Conservation (phyloP, 768 basidiomycete genomes). For the Pilatotrama ljubarskyi region DNA sequence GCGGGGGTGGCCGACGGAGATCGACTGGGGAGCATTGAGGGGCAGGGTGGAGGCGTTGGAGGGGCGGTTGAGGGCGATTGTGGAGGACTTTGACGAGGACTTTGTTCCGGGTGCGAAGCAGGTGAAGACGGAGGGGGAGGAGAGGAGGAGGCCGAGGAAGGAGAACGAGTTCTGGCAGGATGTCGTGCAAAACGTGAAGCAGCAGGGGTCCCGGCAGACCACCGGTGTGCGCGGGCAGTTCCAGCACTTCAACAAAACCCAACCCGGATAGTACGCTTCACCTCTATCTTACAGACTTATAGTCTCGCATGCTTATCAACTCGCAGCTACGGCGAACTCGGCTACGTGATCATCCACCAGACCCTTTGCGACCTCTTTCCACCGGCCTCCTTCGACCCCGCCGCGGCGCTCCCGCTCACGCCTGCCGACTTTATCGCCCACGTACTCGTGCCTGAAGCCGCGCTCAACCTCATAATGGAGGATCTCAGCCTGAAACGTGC, state of each 20-base stretch:
- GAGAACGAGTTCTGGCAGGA: conserved; percentile 71
- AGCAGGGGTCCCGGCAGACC: conserved; percentile 64
- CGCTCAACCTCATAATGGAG: conserved; percentile 75
- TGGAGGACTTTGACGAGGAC: conserved; percentile 45
- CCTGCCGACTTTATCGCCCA: conserved; percentile 77
- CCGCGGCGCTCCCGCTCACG: conserved; percentile 62
- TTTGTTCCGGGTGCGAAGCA: conserved; percentile 20
- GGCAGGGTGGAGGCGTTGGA: conserved; percentile 55
- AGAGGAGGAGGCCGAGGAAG: conserved; percentile 33
- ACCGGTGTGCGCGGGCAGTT: conserved; percentile 75
- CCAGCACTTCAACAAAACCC: conserved; percentile 74
- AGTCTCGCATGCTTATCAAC: not conserved
- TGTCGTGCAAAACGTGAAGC: conserved; percentile 58
- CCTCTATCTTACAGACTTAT: not conserved
- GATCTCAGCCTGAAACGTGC: conserved; percentile 55
- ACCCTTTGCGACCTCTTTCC: conserved; percentile 78
- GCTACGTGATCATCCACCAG: conserved; percentile 78
- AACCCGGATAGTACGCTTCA: conserved; percentile 83
- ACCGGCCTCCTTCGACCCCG: conserved; percentile 51
- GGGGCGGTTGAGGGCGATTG: conserved; percentile 46
- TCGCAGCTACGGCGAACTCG: conserved; percentile 81
- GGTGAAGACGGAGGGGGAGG: conserved; percentile 20
- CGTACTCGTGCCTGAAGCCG: conserved; percentile 89
- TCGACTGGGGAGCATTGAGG: conserved; percentile 61
- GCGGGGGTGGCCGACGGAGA: conserved; percentile 75